Percentiles rank a stretch among this genome's conserved stretches.
These are phyloP conservation scores for Verticillium albo-atrum DNA, from an alignment of 2,329 filamentous ascomycete species.

Conservation along the genomic window DNA sequence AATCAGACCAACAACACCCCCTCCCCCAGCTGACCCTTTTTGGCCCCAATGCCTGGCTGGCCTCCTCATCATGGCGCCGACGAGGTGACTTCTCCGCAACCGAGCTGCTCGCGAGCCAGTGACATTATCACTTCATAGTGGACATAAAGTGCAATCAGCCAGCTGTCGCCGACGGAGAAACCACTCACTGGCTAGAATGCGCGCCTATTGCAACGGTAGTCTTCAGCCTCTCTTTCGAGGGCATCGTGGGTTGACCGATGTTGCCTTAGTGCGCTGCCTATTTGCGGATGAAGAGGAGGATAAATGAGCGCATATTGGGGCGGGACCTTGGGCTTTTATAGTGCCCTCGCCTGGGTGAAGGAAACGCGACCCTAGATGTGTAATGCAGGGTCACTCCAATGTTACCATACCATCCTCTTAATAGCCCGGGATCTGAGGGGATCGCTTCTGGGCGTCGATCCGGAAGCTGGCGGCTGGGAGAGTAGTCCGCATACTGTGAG, in stretches of 20 bases:
- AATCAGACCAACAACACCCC: background rate
- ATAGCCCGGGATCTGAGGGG: background rate
- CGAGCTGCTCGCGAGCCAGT: background rate
- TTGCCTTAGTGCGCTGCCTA: conserved; percentile 17
- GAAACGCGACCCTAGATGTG: background rate
- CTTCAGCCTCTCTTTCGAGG: background rate
- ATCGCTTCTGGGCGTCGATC: background rate
- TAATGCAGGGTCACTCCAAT: background rate
- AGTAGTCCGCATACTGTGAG: background rate
- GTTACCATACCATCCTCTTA: background rate
- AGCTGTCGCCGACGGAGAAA: background rate
- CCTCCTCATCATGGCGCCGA: background rate
- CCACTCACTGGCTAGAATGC: background rate
- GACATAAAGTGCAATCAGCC: background rate
- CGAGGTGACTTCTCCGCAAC: background rate
- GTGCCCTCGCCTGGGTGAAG: conserved; percentile 7
- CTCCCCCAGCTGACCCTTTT: background rate
- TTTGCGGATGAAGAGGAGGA: conserved; percentile 37
- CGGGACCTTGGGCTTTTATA: conserved; percentile 23
- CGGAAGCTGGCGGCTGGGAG: background rate
- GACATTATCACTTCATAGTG: background rate
- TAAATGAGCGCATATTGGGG: conserved; percentile 41
- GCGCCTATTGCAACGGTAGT: background rate
- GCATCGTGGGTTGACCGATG: background rate
- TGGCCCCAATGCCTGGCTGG: background rate